Conservation (phyloP, 2,329 filamentous ascomycete genomes). For the Chlorencoelia australis region DNA sequence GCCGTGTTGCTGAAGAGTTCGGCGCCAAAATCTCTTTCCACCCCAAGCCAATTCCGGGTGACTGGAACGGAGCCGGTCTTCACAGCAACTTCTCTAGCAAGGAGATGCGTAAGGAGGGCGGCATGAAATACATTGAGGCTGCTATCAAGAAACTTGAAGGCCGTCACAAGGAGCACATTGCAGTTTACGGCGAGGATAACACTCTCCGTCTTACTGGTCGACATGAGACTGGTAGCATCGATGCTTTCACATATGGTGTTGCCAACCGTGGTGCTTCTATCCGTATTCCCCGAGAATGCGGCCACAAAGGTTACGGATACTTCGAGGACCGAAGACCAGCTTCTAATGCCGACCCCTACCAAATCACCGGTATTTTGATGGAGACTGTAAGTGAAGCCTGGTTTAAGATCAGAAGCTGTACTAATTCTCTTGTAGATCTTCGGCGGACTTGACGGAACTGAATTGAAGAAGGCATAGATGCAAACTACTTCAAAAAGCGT, state of each 20-base stretch:
- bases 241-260: conserved; percentile 87
- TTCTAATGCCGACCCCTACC: conserved; percentile 81
- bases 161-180: conserved; percentile 75
- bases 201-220: conserved; percentile 84
- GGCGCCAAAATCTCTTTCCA: conserved; percentile 91
- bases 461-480: conserved; percentile 10
- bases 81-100: conserved; percentile 90
- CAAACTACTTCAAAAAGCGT: too few species aligned
- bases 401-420: background rate
- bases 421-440: conserved; percentile 22
- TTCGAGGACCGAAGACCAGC: conserved; percentile 80
- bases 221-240: conserved; percentile 90
- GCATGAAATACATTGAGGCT: conserved; percentile 89
- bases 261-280: conserved; percentile 94
- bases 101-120: conserved; percentile 80
- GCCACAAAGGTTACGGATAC: conserved; percentile 86
- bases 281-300: conserved; percentile 78
- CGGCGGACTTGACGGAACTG: conserved; percentile 20
- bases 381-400: conserved; percentile 25
- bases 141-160: conserved; percentile 75
- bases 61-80: conserved; percentile 95
- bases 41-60: conserved; percentile 89
- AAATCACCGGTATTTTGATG: conserved; percentile 38
- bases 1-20: conserved; percentile 91
- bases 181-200: conserved; percentile 93